Conservation (phyloP, 202 grass and related monocot genomes). For the Bolboschoenoplectus hybrid region DNA sequence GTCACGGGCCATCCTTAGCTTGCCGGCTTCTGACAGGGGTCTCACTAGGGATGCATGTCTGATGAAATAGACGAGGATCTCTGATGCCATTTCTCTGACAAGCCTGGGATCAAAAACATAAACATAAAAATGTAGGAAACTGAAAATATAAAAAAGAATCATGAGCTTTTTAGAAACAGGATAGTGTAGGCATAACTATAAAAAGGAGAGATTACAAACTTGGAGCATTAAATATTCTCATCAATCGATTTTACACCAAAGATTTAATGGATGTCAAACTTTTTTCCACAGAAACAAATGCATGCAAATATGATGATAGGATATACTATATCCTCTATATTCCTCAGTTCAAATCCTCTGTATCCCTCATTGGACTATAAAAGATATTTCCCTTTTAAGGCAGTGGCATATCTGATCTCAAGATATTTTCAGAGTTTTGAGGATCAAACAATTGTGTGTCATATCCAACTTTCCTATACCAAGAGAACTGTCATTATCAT, state of each 20-base stretch:
- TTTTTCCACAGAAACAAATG: neutral
- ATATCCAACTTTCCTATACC: conserved; percentile 2
- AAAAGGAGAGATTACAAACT: neutral
- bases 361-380: neutral
- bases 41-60: conserved; percentile 91
- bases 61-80: conserved; percentile 90
- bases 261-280: neutral
- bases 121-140: neutral
- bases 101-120: conserved; percentile 41
- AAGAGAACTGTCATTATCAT: neutral
- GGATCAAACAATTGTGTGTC: neutral
- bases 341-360: neutral
- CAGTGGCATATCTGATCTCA: neutral
- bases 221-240: neutral
- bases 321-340: conserved; percentile 20
- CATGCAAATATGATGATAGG: neutral
- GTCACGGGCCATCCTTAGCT: conserved; percentile 93
- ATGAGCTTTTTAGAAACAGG: neutral
- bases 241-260: neutral
- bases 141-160: neutral
- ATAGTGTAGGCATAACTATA: neutral
- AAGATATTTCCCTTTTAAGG: neutral
- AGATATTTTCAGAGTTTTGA: neutral
- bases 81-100: conserved; percentile 92
- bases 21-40: conserved; percentile 93